Base-by-base conservation (phyloP, 164 flowering plant genomes). In the Berberis vulgaris region DNA sequence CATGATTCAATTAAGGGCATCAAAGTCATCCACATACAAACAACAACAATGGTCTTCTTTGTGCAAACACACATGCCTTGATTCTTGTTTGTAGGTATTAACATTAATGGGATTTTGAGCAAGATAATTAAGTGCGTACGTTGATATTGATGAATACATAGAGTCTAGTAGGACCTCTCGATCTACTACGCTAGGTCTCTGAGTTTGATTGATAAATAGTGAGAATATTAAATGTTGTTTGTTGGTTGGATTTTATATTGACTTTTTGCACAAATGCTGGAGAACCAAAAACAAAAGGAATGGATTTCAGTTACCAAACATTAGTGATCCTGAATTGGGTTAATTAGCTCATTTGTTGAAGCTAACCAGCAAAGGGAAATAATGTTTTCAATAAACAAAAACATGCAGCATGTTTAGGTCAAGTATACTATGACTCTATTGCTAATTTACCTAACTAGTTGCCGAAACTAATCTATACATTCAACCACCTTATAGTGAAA, bases 191-290 rank as follows among this genome's bases (percentile, higher is more conserved):
- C 53, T 60, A 43, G 60, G 67, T 57, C 41, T 65, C 8, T 12
- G 8, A 38, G 62, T 45, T 44, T 43, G 62, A 6, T 59, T 43
- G 61, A 26, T 58, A 9, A 41, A 38, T 39, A 41, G n/a, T 57
- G 42, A 8, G 49, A 13, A 42, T 56, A 57, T 65, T 65, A 39
- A 45, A 54, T 64, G 60, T 44, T 26, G 41, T 52, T 41, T 49
- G 41, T 47, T 65, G 58, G 57, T 53, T 53, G 62, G 58, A 46
- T 45, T 59, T 60, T 26, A 26, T 26, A 45, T 53, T 62, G 74
- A 66, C 68, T 52, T 58, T 52, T 4, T 12, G 62, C 50, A 41
- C n/a, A 44, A 49, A 52, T n/a, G 43, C 59, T 9, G 12, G 45
- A 41, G 57, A 11, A 54, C 26, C 12, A 2, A 3, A 11, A 6